Evolutionary conservation across 2,329 filamentous ascomycete genomes (phyloP).

Genomic region (Cordyceps cateniannulata): DNA sequence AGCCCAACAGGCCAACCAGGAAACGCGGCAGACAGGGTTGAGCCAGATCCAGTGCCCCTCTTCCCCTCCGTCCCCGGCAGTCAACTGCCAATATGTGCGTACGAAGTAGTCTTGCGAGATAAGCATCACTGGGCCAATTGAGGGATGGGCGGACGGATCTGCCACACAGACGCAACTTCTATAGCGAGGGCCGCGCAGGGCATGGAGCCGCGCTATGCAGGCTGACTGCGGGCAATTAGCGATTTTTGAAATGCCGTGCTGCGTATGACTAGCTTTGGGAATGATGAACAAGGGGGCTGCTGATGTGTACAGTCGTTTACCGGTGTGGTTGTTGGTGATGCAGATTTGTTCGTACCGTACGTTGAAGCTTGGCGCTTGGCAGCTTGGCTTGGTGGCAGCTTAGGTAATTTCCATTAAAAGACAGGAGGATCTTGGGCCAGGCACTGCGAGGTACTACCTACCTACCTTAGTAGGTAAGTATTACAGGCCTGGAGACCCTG

Average conservation of each 20-base stretch:
- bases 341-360: background rate
- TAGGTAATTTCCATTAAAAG: too few relatives aligned
- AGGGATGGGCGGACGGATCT: background rate
- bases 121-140: background rate
- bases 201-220: background rate
- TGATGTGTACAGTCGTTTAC: background rate
- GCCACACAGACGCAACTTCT: background rate
- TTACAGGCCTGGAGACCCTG: background rate
- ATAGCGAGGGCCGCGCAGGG: background rate
- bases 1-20: constrained; percentile 4
- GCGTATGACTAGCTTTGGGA: background rate
- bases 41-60: background rate
- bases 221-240: background rate
- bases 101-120: background rate
- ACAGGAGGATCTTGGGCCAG: too few relatives aligned
- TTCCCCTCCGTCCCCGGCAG: background rate
- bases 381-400: too few relatives aligned
- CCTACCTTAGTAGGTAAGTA: background rate
- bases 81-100: background rate
- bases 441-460: background rate
- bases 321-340: background rate
- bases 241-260: background rate
- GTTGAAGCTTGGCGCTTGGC: too few relatives aligned
- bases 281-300: background rate
- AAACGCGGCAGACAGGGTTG: background rate